Evolutionary conservation across 2,329 filamentous ascomycete genomes (phyloP).

Genomic region (Exophiala sp.): DNA sequence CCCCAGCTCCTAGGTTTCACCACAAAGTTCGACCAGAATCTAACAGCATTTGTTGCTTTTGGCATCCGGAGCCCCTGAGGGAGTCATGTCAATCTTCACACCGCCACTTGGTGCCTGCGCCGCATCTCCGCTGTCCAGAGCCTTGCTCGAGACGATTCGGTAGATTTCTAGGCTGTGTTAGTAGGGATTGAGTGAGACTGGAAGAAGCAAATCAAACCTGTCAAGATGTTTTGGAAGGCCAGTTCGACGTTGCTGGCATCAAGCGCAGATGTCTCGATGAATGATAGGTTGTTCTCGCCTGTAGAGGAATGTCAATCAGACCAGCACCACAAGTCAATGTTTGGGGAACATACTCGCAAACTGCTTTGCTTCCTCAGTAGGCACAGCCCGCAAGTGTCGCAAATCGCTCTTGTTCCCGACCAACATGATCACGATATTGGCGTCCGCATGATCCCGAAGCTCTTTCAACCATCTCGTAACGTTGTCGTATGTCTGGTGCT

Average conservation of each 20-base stretch:
- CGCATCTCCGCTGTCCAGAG: conserved; percentile 82
- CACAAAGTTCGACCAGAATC: neutral
- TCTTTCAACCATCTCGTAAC: conserved; percentile 99
- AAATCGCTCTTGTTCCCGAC: conserved; percentile 99
- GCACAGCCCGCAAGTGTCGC: conserved; percentile 93
- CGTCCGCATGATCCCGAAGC: conserved; percentile 93
- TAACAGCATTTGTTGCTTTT: conserved; percentile 81
- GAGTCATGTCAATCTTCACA: conserved; percentile 78
- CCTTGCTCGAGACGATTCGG: conserved; percentile 97
- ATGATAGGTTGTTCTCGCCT: conserved; percentile 98
- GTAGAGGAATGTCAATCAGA: conserved; percentile 23
- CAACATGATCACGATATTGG: conserved; percentile 99
- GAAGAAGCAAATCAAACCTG: conserved; percentile 59
- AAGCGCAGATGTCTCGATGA: conserved; percentile 98
- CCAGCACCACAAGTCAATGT: conserved; percentile 4
- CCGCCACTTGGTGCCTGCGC: conserved; percentile 75
- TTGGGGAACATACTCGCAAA: conserved; percentile 75
- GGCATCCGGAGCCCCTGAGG: conserved; percentile 72
- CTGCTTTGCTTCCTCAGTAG: conserved; percentile 94
- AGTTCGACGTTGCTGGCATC: conserved; percentile 99
- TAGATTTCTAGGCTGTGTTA: conserved; percentile 74
- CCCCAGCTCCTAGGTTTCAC: conserved; percentile 9
- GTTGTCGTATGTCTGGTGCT: conserved; percentile 99
- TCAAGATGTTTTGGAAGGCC: conserved; percentile 98
- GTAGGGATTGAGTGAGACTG: conserved; percentile 7